Evolutionary conservation across 1,284 basidiomycete genomes (phyloP).

Genomic region (Vanrija sp.): DNA sequence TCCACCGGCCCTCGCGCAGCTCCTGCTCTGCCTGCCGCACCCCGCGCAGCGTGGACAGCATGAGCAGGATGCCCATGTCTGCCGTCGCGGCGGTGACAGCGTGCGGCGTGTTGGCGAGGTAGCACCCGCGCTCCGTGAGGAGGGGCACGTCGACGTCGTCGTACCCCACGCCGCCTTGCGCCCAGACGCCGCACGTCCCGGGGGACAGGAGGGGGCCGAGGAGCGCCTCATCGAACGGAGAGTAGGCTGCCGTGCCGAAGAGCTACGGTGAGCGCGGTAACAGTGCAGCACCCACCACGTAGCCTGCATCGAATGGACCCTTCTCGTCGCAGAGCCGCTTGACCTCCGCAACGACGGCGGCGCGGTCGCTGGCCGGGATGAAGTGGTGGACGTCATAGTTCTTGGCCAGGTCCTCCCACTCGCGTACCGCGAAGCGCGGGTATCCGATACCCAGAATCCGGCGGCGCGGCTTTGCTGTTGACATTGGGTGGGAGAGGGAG

Average conservation of each 20-base stretch:
- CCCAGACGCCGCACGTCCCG: constrained; percentile 16
- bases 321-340: constrained; percentile 22
- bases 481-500: constrained; percentile 11
- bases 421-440: constrained; percentile 22
- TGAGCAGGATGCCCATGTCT: constrained; percentile 24
- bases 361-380: constrained; percentile 18
- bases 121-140: constrained; percentile 12
- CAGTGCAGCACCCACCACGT: constrained; percentile 17
- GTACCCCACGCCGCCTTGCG: constrained; percentile 24
- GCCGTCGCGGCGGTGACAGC: constrained; percentile 28
- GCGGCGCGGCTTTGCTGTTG: constrained; percentile 3
- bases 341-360: constrained; percentile 24
- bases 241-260: constrained; percentile 18
- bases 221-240: constrained; percentile 21
- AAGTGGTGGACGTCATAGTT: constrained; percentile 29
- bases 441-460: constrained; percentile 32
- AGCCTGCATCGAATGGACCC: constrained; percentile 29
- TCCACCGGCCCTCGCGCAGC: constrained; percentile 20
- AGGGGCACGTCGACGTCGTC: constrained; percentile 17
- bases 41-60: constrained; percentile 21
- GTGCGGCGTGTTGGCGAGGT: constrained; percentile 26
- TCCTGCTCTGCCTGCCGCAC: constrained; percentile 14
- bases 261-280: not conserved
- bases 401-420: constrained; percentile 20
- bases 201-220: constrained; percentile 16